Conservation (phyloP, 2,329 filamentous ascomycete species). For the Colletotrichum sp. region DNA sequence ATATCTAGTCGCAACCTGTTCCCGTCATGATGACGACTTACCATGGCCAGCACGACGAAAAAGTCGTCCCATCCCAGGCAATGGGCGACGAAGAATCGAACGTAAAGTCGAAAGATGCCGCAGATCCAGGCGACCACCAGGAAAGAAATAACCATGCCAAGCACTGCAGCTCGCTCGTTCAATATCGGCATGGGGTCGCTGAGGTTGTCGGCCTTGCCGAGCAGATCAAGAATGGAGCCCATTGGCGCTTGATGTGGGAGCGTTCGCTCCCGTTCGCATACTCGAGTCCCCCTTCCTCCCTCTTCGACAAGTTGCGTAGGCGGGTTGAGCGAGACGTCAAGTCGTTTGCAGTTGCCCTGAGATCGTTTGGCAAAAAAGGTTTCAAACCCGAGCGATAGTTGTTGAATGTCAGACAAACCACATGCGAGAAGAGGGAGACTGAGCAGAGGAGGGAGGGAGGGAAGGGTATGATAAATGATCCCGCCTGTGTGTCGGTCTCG, state of each 20-base stretch:
- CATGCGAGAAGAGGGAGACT: background rate
- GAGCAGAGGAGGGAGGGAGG: background rate
- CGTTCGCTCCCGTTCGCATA: constrained; percentile 6
- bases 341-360: background rate
- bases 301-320: background rate
- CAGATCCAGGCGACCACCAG: constrained; percentile 20
- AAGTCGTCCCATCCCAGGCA: constrained; percentile 23
- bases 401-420: background rate
- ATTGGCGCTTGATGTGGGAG: background rate
- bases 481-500: background rate
- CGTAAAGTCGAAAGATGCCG: constrained; percentile 21
- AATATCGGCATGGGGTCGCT: constrained; percentile 18
- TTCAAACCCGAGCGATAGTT: background rate
- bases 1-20: rapidly evolving
- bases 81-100: constrained; percentile 15
- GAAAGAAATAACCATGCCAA: constrained; percentile 22
- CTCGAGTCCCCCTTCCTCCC: background rate
- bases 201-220: constrained; percentile 24
- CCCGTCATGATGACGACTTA: background rate
- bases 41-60: constrained; percentile 21
- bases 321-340: background rate
- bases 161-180: constrained; percentile 13
- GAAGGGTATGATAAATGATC: constrained; percentile 5
- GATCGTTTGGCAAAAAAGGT: background rate
- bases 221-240: constrained; percentile 20